phyloP scores from a whole-genome alignment of 768 basidiomycete species.

The Tulasnella sp. region DNA sequence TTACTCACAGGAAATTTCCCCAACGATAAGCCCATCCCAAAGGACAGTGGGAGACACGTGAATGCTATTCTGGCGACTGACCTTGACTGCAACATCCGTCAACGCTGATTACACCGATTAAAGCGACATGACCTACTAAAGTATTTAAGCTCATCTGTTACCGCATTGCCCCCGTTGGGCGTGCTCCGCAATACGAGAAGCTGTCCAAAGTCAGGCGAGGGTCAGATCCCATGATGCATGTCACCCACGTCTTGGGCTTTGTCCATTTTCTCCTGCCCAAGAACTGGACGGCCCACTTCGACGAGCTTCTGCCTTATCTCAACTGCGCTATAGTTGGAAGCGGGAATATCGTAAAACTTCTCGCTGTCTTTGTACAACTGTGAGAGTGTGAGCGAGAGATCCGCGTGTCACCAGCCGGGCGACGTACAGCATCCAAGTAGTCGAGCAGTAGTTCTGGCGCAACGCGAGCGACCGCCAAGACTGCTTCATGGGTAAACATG shows the following conservation, averaged over 20 bases:
- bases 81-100: slow-evolving; percentile 67
- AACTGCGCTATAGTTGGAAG: slow-evolving; percentile 49
- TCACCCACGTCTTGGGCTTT: neutral
- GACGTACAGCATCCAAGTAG: slow-evolving; percentile 51
- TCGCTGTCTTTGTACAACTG: slow-evolving; percentile 67
- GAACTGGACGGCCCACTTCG: slow-evolving; percentile 38
- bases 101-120: neutral
- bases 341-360: slow-evolving; percentile 69
- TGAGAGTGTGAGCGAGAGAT: neutral
- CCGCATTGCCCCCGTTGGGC: slow-evolving; percentile 69
- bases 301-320: slow-evolving; percentile 67
- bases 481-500: slow-evolving; percentile 68
- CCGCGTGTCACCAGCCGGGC: neutral
- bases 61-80: slow-evolving; percentile 78
- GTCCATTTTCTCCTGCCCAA: slow-evolving; percentile 36
- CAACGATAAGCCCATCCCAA: slow-evolving; percentile 40
- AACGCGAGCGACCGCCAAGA: slow-evolving; percentile 57
- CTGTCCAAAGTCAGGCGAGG: slow-evolving; percentile 19
- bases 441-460: slow-evolving; percentile 72
- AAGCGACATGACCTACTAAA: slow-evolving; percentile 42
- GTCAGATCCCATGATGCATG: neutral
- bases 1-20: slow-evolving; percentile 9
- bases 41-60: slow-evolving; percentile 80
- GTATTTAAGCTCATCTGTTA: slow-evolving; percentile 81
- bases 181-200: slow-evolving; percentile 47